Evolutionary conservation across 2,329 filamentous ascomycete genomes (phyloP), one percentile per base, ranked within the genome.

Genomic region (Alternaria novae-zelandiae): DNA sequence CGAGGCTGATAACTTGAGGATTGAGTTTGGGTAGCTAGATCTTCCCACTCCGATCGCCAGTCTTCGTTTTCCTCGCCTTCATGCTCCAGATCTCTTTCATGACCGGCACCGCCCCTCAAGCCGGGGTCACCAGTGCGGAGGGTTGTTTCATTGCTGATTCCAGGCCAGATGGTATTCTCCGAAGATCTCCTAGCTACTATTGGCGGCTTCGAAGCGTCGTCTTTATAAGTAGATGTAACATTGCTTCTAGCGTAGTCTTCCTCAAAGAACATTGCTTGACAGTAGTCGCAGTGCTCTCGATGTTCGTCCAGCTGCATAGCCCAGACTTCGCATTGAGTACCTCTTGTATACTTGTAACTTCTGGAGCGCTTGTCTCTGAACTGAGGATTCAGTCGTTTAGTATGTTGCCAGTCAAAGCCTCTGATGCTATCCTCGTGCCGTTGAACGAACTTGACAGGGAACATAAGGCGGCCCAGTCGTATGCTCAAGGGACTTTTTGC

Each of bases 31-130:
- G 6, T n/a, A 7, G 54, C 54, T 13, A 61, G 32, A 20, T 57
- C 3, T 6, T 50, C 12, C 61, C 54, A 64, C n/a, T 61, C 61
- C 5, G 23, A 15, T 32, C 5, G 43, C 57, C 61, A 64, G 21
- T 63, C 55, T 36, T 63, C 55, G 4, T 8, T 21, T 7, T 59
- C 50, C 11, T 51, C 43, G 10, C n/a, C 21, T 11, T 47, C 46
- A 46, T 32, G 10, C 2, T 44, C 9, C n/a, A 49, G 10, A 10
- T 49, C 28, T 11, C 23, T 12, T n/a, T 54, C 49, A 20, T 28
- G 13, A 5, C 41, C 43, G 6, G 41, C 57, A n/a, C 54, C 54
- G 13, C 61, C 61, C 28, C 61, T 44, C 17, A 64, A 10, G 3
- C 32, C 15, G 15, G 47, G 43, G 20, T 61, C 28, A 17, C 44